Evolutionary conservation across 2,329 filamentous ascomycete genomes (phyloP), one percentile per base, ranked within the genome.

Genomic region (Macrophomina tecta): DNA sequence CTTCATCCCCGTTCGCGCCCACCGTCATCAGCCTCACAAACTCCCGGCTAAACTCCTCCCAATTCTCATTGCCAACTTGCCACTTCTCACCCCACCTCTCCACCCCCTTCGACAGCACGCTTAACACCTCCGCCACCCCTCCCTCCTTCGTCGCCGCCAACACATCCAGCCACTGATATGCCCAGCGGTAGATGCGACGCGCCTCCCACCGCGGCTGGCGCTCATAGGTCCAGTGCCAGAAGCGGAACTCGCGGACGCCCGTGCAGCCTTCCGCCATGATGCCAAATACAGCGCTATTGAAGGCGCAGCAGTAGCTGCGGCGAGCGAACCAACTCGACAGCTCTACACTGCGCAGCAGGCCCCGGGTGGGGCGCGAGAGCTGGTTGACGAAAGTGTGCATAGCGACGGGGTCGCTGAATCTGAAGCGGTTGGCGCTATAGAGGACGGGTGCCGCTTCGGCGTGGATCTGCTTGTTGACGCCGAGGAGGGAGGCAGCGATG

Each of bases 131-230:
- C 65, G 78, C 76, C 3, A 62, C 32, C 2, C 58, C 66, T 18
- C 34, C 69, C 73, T 2, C 73, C 72, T 52, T 72, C 75, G 4
- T 70, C 72, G 8, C 53, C 56, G 4, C 72, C 77, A 78, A 69
- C 1, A 74, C 73, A 56, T 80, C 78, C 7, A 80, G 69, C 77
- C 77, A 80, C 5, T 73, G 72, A 40, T 77, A 77, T 0, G 72
- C 75, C 51, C 77, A 73, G 7, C 76, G 77, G 64, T 77, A 79
- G 30, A 79, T 52, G 30, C 74, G 71, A 6, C 70, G 71, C 3
- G 76, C 77, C 6, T 38, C 42, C 16, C 58, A 23, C n/a, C 18
- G 5, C 42, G 68, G 9, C 0, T 64, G 23, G 5, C 38, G 8
- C 14, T 65, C 55, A 23, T 61, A 69, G 5, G 67, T 60, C 3